Conservation (phyloP, 805 yeast species). For the Zygosaccharomyces siamensis region DNA sequence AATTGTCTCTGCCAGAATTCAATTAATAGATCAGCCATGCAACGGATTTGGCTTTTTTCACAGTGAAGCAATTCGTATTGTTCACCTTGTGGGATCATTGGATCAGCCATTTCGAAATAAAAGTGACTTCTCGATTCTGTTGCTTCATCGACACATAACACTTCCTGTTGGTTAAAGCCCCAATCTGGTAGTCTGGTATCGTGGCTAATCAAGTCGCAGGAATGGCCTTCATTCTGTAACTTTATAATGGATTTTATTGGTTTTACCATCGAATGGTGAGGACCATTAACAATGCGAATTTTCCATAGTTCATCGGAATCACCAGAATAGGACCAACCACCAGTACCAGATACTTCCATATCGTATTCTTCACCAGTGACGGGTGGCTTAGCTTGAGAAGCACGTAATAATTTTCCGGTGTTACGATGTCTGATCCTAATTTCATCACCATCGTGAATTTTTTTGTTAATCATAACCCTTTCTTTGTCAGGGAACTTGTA, state of each 20-base stretch:
- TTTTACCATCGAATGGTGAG: constrained; percentile 35
- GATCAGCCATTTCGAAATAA: constrained; percentile 51
- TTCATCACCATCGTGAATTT: constrained; percentile 48
- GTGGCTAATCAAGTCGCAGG: constrained; percentile 74
- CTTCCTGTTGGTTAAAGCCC: constrained; percentile 85
- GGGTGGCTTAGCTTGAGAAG: constrained; percentile 72
- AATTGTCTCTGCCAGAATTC: constrained; percentile 16
- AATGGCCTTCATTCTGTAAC: constrained; percentile 58
- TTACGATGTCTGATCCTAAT: constrained; percentile 64
- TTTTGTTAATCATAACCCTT: constrained; percentile 24
- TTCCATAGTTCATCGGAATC: constrained; percentile 69
- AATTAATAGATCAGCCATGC: constrained; percentile 2
- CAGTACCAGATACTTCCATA: constrained; percentile 71
- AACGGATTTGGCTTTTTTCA: background rate
- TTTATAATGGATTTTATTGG: constrained; percentile 69
- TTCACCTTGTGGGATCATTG: constrained; percentile 1
- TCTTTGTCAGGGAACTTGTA: constrained; percentile 19
- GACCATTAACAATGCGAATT: constrained; percentile 45
- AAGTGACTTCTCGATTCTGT: constrained; percentile 63
- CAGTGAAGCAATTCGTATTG: constrained; percentile 2
- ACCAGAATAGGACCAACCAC: constrained; percentile 56
- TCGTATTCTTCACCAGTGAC: constrained; percentile 87
- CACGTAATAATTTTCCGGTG: constrained; percentile 66
- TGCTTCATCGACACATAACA: constrained; percentile 76
- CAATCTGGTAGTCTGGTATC: constrained; percentile 69